phyloP scores from a whole-genome alignment of 768 basidiomycete genomes.

The Pisolithus orientalis region DNA sequence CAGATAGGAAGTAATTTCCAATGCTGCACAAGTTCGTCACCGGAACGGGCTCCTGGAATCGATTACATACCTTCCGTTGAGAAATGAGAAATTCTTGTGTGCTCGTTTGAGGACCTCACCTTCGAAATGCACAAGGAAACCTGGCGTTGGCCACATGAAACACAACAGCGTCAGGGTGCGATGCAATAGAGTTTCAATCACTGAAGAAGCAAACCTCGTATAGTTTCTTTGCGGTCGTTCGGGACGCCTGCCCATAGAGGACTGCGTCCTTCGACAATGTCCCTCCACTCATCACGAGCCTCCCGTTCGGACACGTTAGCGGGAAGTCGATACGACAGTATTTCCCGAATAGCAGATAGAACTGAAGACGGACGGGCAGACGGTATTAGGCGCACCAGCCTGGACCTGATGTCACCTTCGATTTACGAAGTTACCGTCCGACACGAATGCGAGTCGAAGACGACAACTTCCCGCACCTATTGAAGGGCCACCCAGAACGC shows the following conservation, averaged over 20 bases:
- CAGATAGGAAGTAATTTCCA: constrained; percentile 89
- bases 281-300: constrained; percentile 86
- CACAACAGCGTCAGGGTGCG: not conserved
- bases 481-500: constrained; percentile 83
- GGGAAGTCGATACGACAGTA: constrained; percentile 79
- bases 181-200: not conserved
- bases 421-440: not conserved
- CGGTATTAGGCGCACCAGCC: constrained; percentile 85
- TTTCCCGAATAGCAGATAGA: constrained; percentile 63
- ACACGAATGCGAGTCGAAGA: no score
- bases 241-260: constrained; percentile 81
- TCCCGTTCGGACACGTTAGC: constrained; percentile 58
- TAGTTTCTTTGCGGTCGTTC: constrained; percentile 83
- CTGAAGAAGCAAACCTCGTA: constrained; percentile 52
- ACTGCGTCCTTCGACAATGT: constrained; percentile 86
- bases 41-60: not conserved
- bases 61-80: constrained; percentile 82
- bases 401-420: constrained; percentile 81
- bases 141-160: constrained; percentile 30
- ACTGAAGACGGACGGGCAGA: constrained; percentile 50
- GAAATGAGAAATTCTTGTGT: constrained; percentile 91
- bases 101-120: constrained; percentile 81
- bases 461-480: constrained; percentile 43
- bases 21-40: constrained; percentile 39
- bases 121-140: constrained; percentile 91